Evolutionary conservation across 2,329 filamentous ascomycete genomes (phyloP).

Genomic region (Berkeleyomyces rouxiae): DNA sequence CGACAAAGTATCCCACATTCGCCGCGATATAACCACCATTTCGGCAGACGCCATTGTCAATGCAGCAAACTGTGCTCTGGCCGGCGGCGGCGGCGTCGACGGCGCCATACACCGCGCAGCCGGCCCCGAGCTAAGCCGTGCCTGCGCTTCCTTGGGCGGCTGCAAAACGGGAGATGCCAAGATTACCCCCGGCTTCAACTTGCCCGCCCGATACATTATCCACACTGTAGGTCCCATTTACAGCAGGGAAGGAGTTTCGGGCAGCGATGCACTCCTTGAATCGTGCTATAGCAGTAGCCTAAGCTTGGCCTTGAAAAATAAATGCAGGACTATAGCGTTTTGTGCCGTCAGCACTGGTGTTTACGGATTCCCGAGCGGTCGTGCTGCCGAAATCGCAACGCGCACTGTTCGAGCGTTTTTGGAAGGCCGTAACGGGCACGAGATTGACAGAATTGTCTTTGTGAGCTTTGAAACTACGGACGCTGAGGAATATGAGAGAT

Average conservation of each 20-base stretch:
- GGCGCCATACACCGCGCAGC: constrained; percentile 76
- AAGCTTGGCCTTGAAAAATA: constrained; percentile 50
- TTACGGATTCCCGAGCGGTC: constrained; percentile 66
- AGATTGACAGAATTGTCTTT: constrained; percentile 62
- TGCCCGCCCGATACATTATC: constrained; percentile 67
- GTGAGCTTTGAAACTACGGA: constrained; percentile 73
- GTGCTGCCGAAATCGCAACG: constrained; percentile 58
- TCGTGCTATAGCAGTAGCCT: constrained; percentile 57
- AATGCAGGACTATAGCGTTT: constrained; percentile 61
- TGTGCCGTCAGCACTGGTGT: constrained; percentile 73
- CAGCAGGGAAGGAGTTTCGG: constrained; percentile 23
- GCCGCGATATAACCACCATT: constrained; percentile 68
- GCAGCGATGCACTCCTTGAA: constrained; percentile 32
- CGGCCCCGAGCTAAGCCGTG: constrained; percentile 41
- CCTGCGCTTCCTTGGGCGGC: constrained; percentile 29
- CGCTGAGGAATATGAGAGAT: constrained; percentile 49
- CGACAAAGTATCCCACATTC: constrained; percentile 50
- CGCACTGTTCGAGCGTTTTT: constrained; percentile 39
- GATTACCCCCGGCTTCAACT: constrained; percentile 59
- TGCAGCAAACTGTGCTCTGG: constrained; percentile 63
- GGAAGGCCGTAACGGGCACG: constrained; percentile 25
- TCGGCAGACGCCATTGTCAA: constrained; percentile 76
- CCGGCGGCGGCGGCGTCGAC: constrained; percentile 82
- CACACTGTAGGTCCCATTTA: constrained; percentile 85
- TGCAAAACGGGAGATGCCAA: constrained; percentile 67